Evolutionary conservation across 352 stramenopile species (phyloP).

Genomic region (Phytopythium montanum): DNA sequence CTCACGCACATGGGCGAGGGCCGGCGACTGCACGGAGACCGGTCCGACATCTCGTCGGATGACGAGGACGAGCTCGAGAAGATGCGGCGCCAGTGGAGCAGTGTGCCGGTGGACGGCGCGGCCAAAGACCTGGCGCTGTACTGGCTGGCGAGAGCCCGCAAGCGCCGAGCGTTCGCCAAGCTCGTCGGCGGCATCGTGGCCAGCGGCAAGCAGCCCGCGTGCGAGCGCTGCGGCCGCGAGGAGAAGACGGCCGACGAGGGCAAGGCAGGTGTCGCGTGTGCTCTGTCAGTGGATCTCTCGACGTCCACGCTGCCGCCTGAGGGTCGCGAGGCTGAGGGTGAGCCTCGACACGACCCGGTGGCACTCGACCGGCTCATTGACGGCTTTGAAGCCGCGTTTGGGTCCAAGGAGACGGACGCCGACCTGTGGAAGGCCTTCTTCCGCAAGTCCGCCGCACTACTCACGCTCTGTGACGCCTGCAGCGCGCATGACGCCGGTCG

Average conservation of each 20-base stretch:
- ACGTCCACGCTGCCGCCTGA: constrained; percentile 14
- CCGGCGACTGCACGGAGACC: constrained; percentile 79
- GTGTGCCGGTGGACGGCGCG: constrained; percentile 75
- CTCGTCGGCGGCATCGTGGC: constrained; percentile 81
- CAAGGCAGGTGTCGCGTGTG: constrained; percentile 37
- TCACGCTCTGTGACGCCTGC: constrained; percentile 94
- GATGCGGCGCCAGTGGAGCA: constrained; percentile 83
- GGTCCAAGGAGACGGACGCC: constrained; percentile 78
- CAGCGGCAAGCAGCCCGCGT: constrained; percentile 82
- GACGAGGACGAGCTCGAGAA: constrained; percentile 90
- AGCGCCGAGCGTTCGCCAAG: constrained; percentile 89
- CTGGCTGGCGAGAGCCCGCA: constrained; percentile 92
- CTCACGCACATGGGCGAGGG: constrained; percentile 93
- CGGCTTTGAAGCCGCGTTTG: constrained; percentile 80
- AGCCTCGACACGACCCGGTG: constrained; percentile 57
- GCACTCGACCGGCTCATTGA: constrained; percentile 80
- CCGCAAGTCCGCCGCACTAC: constrained; percentile 89
- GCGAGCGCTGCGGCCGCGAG: constrained; percentile 75
- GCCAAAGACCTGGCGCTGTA: constrained; percentile 88
- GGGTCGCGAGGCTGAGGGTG: constrained; percentile 24
- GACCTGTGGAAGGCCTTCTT: constrained; percentile 98
- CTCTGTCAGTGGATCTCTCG: constrained; percentile 82
- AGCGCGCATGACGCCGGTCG: constrained; percentile 25
- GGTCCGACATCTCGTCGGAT: constrained; percentile 92
- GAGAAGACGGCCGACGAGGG: constrained; percentile 29